Conservation (phyloP, 2,329 filamentous ascomycete genomes). For the Kalmusia sp. region DNA sequence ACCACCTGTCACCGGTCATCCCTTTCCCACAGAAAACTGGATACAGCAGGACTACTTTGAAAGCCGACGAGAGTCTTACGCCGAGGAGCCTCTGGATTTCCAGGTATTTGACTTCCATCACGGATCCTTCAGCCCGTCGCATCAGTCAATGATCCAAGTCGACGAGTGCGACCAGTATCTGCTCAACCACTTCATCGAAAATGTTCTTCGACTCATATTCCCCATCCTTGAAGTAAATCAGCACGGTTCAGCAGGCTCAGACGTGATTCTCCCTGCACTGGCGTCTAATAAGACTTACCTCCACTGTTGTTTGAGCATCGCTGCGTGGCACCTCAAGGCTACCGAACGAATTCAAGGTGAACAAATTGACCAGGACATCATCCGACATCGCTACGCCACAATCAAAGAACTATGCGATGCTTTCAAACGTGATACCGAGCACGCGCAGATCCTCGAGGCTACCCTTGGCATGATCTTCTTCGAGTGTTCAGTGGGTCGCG, state of each 20-base stretch:
- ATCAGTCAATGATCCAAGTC: constrained; percentile 78
- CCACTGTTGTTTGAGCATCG: constrained; percentile 93
- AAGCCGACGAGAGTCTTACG: constrained; percentile 71
- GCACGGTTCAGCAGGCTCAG: constrained; percentile 78
- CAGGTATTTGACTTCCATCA: constrained; percentile 86
- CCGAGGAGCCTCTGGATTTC: constrained; percentile 65
- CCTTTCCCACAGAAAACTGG: constrained; percentile 73
- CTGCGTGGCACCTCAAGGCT: constrained; percentile 89
- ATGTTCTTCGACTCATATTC: constrained; percentile 87
- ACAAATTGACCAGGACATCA: constrained; percentile 86
- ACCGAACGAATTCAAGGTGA: constrained; percentile 71
- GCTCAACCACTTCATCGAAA: constrained; percentile 88
- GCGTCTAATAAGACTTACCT: constrained; percentile 92
- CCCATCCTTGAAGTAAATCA: constrained; percentile 91
- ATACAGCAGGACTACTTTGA: constrained; percentile 75
- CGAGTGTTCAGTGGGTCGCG: constrained; percentile 87
- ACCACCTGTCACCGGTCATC: constrained; percentile 73
- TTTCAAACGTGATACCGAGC: constrained; percentile 79
- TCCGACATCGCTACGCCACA: constrained; percentile 88
- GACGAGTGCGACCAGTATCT: constrained; percentile 87
- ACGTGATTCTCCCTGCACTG: constrained; percentile 85
- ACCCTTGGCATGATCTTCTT: constrained; percentile 96
- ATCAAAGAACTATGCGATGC: constrained; percentile 86
- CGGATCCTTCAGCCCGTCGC: constrained; percentile 64
- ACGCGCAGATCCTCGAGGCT: constrained; percentile 88